Evolutionary conservation across 2,329 filamentous ascomycete genomes (phyloP).

Genomic region (Fusarium odoratissimum): DNA sequence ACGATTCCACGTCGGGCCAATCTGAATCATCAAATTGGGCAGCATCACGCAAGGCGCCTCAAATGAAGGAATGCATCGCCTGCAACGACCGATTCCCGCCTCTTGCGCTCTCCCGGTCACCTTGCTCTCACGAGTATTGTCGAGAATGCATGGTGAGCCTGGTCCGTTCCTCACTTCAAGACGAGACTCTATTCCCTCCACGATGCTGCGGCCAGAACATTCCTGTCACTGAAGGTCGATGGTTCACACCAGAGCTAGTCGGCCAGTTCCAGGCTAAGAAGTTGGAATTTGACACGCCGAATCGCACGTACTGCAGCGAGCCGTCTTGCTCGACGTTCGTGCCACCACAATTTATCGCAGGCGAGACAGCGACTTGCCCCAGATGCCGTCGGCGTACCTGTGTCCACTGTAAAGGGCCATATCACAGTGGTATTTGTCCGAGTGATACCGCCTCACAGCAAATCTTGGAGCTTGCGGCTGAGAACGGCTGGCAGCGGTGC

Average conservation of each 20-base stretch:
- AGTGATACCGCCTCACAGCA: conserved; percentile 54
- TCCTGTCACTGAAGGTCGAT: conserved; percentile 45
- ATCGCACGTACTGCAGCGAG: conserved; percentile 63
- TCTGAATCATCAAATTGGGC: conserved; percentile 1
- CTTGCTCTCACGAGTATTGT: conserved; percentile 65
- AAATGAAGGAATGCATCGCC: background rate
- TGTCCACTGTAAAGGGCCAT: conserved; percentile 57
- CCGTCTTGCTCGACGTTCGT: conserved; percentile 62
- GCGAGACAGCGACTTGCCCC: conserved; percentile 54
- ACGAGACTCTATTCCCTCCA: conserved; percentile 67
- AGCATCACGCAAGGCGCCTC: background rate
- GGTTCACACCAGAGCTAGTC: conserved; percentile 52
- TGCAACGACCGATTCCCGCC: background rate
- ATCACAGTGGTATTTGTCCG: conserved; percentile 61
- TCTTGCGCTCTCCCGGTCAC: background rate
- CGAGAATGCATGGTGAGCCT: conserved; percentile 57
- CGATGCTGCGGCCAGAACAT: conserved; percentile 62
- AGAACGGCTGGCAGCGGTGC: conserved; percentile 64
- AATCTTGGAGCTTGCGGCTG: conserved; percentile 53
- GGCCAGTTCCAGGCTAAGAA: conserved; percentile 57
- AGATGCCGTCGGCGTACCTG: conserved; percentile 61
- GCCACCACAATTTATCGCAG: conserved; percentile 43
- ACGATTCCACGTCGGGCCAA: rapidly evolving
- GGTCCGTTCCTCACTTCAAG: conserved; percentile 56
- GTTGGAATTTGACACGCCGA: conserved; percentile 59